phyloP scores from a whole-genome alignment of 169 alveolate species.

The Babesia caballi region DNA sequence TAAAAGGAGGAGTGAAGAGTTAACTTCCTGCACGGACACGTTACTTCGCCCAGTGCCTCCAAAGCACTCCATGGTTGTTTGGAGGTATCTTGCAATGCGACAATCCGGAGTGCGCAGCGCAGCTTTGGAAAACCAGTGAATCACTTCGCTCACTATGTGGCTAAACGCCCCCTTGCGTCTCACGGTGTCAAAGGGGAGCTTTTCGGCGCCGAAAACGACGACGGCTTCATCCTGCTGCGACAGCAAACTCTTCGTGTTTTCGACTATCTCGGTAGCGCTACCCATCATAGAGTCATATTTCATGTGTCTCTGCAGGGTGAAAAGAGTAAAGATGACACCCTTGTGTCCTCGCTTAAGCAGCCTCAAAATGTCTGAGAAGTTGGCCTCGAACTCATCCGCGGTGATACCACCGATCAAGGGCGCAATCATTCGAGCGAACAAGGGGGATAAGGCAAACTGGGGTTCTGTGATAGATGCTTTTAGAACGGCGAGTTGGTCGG shows the following conservation, averaged over 20 bases:
- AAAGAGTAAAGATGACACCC: neutral
- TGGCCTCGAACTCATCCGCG: constrained; percentile 9
- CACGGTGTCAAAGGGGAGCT: neutral
- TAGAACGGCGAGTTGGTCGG: constrained; percentile 1
- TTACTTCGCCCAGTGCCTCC: neutral
- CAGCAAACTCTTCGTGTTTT: neutral
- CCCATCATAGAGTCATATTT: neutral
- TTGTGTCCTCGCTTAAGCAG: constrained; percentile 20
- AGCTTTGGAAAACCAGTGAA: constrained; percentile 2
- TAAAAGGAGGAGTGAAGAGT: neutral
- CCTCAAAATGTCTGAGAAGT: constrained; percentile 9
- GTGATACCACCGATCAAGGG: neutral
- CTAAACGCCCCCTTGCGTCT: neutral
- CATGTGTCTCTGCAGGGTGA: neutral
- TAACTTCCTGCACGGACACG: constrained; percentile 5
- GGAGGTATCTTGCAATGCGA: neutral
- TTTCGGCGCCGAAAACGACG: constrained; percentile 1
- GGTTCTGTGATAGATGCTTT: neutral
- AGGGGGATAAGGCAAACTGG: constrained; percentile 15
- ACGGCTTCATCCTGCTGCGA: neutral
- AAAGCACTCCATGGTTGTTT: neutral
- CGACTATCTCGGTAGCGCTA: neutral
- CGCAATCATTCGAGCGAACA: constrained; percentile 1
- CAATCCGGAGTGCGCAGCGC: neutral
- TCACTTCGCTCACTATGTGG: constrained; percentile 15